Base-by-base conservation (phyloP, 208 protist species). In the Acanthamoeba lugdunensis region DNA sequence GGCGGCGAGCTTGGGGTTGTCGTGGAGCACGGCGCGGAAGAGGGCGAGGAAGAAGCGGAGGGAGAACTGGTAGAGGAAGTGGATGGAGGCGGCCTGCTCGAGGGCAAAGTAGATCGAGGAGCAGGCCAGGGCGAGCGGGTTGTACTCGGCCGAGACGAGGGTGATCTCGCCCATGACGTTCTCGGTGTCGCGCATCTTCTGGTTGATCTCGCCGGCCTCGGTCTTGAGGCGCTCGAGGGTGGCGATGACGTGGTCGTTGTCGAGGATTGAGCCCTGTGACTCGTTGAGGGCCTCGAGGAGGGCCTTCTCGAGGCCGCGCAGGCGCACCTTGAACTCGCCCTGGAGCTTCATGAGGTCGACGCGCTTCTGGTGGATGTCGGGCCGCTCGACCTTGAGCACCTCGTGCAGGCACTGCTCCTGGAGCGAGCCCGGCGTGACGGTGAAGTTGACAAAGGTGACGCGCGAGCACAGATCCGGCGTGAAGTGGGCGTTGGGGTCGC, bases 11-110 rank as follows among this genome's bases (percentile, higher is more conserved):
- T 50, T 23, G 18, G 85, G n/a, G 37, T 96, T 95, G 2, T 96
- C 88, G 30, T 88, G 90, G 13, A 99, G 96, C 9, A 98, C 96
- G 81, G 97, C 96, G 56, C 97, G 87, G 84, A 99, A 96, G 63
- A 99, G 96, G 18, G 97, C 95, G 71, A 99, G 97, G 92, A 99
- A 98, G 95, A 99, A 98, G 63, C 97, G 82, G 11, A 99, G 96
- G 75, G 98, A 98, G 96, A 98, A 99, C 69, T 98, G 98, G 96
- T 99, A 99, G 54, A 99, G 97, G 61, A 96, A 96, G 96, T 98
- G 98, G 11, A 99, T 92, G 94, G 98, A 97, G 71, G 95, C 95
- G 71, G 99, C 96, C 92, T 98, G 96, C 92, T 98, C 96, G 50
- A 99, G 94, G 0, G 98, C 96, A 96, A 99, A 99, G 97, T 99